A percentile compares a stretch with the other conserved stretches of the same genome.
Conservation (phyloP, 1,284 basidiomycete genomes). For the Microbotryomycetes sp. region DNA sequence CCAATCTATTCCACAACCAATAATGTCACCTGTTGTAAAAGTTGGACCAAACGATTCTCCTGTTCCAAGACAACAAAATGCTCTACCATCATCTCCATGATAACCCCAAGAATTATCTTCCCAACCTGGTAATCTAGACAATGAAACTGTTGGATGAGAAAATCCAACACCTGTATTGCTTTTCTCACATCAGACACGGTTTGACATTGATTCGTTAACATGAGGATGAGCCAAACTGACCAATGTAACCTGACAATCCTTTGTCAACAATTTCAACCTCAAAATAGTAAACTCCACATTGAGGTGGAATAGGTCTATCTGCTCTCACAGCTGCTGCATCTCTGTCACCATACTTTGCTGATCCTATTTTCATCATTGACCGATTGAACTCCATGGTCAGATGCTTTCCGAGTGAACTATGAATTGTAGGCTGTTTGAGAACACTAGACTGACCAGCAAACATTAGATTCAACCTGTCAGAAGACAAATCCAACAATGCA, state of each 20-base stretch:
- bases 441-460: slow-evolving; percentile 44
- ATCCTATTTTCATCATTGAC: slow-evolving; percentile 41
- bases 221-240: slow-evolving; percentile 52
- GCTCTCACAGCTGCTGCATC: slow-evolving; percentile 76
- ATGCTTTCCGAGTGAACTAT: slow-evolving; percentile 16
- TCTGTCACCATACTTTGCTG: slow-evolving; percentile 52
- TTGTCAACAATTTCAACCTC: slow-evolving; percentile 74
- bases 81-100: slow-evolving; percentile 82
- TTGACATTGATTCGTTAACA: background rate
- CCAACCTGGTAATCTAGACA: slow-evolving; percentile 79
- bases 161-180: slow-evolving; percentile 43
- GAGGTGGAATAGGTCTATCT: slow-evolving; percentile 64
- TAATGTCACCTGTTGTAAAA: slow-evolving; percentile 65
- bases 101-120: slow-evolving; percentile 86
- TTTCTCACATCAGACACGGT: background rate
- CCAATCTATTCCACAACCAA: slow-evolving; percentile 87
- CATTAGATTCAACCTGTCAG: slow-evolving; percentile 62
- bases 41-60: slow-evolving; percentile 67
- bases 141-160: slow-evolving; percentile 51
- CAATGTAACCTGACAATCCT: slow-evolving; percentile 77
- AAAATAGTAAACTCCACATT: slow-evolving; percentile 83
- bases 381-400: slow-evolving; percentile 34
- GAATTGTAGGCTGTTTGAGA: too few relatives aligned
- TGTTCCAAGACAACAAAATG: slow-evolving; percentile 64
- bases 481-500: slow-evolving; percentile 54